These are phyloP conservation scores for Myriosclerotinia scirpicola DNA, from an alignment of 2,329 filamentous ascomycete genomes.

Conservation along the genomic window DNA sequence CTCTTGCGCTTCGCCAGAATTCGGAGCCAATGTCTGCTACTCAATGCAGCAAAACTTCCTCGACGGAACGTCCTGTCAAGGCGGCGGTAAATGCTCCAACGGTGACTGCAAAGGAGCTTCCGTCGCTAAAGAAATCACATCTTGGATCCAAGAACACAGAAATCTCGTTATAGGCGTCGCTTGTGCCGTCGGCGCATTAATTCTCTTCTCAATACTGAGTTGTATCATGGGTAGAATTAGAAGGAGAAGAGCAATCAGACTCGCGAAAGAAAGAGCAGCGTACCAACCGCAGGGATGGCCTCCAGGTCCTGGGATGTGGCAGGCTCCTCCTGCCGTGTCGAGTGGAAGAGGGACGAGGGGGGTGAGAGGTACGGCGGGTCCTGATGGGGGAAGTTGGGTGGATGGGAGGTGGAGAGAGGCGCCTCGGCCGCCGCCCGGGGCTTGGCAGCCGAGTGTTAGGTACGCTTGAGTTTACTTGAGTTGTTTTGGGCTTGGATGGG, in stretches of 20 bases:
- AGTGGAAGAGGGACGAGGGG: not conserved
- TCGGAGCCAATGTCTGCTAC: slow-evolving; percentile 66
- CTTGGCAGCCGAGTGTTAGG: slow-evolving; percentile 22
- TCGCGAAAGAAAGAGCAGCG: slow-evolving; percentile 11
- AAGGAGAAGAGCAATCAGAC: slow-evolving; percentile 25
- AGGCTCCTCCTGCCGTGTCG: not conserved
- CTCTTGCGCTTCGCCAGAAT: slow-evolving; percentile 68
- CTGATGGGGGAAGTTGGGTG: not conserved
- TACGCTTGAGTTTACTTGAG: slow-evolving; percentile 19
- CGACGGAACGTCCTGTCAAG: slow-evolving; percentile 82
- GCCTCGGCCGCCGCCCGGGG: slow-evolving; percentile 4
- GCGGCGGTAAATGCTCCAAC: slow-evolving; percentile 75
- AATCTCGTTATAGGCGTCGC: slow-evolving; percentile 79
- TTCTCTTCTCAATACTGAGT: slow-evolving; percentile 66
- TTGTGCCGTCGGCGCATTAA: slow-evolving; percentile 67
- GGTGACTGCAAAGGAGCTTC: slow-evolving; percentile 74
- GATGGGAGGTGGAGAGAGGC: slow-evolving; percentile 17
- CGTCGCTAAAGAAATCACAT: slow-evolving; percentile 66
- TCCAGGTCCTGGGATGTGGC: slow-evolving; percentile 24
- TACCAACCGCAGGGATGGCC: slow-evolving; percentile 25
- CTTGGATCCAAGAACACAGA: slow-evolving; percentile 77
- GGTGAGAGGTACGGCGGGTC: not conserved
- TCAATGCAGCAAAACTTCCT: slow-evolving; percentile 87
- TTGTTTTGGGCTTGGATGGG: not conserved
- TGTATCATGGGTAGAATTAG: slow-evolving; percentile 63